These are phyloP conservation scores for Fusarium sp. DNA, from an alignment of 2,329 filamentous ascomycete genomes.

Conservation along the genomic window DNA sequence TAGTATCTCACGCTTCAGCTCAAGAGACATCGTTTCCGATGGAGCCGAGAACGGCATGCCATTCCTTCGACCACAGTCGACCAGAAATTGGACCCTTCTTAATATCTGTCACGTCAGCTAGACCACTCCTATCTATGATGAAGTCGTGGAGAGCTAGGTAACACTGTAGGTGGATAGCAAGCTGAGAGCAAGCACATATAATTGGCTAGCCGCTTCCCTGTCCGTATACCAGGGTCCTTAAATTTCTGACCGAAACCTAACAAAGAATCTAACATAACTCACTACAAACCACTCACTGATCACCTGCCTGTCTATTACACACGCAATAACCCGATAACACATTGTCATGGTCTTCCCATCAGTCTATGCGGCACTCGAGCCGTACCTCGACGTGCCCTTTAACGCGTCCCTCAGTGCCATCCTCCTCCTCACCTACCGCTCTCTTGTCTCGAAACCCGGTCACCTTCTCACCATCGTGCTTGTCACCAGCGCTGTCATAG, in stretches of 20 bases:
- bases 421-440: constrained; percentile 4
- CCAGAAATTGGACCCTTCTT: neutral
- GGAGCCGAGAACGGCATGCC: neutral
- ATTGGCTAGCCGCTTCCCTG: neutral
- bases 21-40: neutral
- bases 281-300: neutral
- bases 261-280: neutral
- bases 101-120: neutral
- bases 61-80: neutral
- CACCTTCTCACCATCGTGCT: constrained; percentile 1
- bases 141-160: neutral
- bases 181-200: neutral
- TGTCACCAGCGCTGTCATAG: neutral
- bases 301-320: neutral
- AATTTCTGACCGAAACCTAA: neutral
- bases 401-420: constrained; percentile 9
- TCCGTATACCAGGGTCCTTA: neutral
- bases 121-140: neutral
- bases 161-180: neutral
- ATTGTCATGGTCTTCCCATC: neutral
- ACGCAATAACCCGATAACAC: neutral
- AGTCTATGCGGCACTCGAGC: constrained; percentile 1
- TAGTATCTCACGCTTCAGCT: neutral
- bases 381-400: constrained; percentile 3
- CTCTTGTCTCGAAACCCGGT: neutral